These are phyloP conservation scores for Verticillium dahliae DNA, from an alignment of 2,329 filamentous ascomycete species.

Conservation along the genomic window DNA sequence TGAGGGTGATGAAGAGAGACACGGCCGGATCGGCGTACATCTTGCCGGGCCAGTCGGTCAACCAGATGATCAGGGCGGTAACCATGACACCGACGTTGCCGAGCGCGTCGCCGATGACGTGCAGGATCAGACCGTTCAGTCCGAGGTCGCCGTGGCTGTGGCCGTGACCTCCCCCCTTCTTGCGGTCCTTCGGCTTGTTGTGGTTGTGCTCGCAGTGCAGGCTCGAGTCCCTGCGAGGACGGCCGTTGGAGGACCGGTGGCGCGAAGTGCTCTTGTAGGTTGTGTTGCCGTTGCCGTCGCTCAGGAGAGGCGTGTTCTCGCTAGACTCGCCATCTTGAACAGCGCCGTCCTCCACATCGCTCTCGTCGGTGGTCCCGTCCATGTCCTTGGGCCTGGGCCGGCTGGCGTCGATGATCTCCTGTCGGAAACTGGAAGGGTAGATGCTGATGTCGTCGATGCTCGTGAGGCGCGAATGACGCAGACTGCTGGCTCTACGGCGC, in stretches of 20 bases:
- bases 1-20: conserved; percentile 86
- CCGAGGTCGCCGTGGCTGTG: conserved; percentile 87
- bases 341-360: conserved; percentile 42
- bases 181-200: conserved; percentile 59
- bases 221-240: conserved; percentile 40
- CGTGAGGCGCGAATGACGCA: conserved; percentile 52
- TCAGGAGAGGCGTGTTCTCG: conserved; percentile 43
- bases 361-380: conserved; percentile 46
- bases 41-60: conserved; percentile 73
- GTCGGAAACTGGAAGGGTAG: conserved; percentile 82
- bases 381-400: conserved; percentile 39
- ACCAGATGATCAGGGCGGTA: conserved; percentile 84
- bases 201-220: conserved; percentile 66
- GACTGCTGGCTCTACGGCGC: conserved; percentile 37
- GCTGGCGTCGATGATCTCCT: conserved; percentile 86
- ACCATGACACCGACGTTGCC: conserved; percentile 82
- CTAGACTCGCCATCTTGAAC: conserved; percentile 34
- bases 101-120: conserved; percentile 75
- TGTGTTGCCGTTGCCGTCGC: conserved; percentile 15
- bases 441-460: conserved; percentile 72
- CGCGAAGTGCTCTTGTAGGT: background rate
- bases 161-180: conserved; percentile 57
- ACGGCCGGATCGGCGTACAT: conserved; percentile 88
- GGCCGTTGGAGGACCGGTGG: conserved; percentile 11
- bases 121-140: conserved; percentile 79